phyloP scores from a whole-genome alignment of 148 eudicot genomes.

The Rhododendron simsii region DNA sequence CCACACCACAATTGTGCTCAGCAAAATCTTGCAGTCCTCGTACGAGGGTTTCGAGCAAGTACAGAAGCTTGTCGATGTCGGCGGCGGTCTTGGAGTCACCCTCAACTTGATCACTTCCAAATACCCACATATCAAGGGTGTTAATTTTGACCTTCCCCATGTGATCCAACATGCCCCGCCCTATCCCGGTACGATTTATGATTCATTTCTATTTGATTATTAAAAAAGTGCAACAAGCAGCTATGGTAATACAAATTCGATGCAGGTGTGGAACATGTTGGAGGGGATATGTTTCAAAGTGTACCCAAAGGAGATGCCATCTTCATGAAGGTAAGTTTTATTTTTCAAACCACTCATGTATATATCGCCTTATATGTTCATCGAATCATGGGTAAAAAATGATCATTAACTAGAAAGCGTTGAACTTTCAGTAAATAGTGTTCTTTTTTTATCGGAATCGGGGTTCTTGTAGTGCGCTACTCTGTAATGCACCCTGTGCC shows the following conservation, averaged over 20 bases:
- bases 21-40: constrained; percentile 41
- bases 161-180: constrained; percentile 68
- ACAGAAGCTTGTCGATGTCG: constrained; percentile 56
- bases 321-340: not conserved
- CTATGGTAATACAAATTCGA: not conserved
- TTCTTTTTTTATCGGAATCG: no score
- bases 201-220: not conserved
- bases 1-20: constrained; percentile 62
- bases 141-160: constrained; percentile 71
- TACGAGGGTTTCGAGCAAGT: constrained; percentile 60
- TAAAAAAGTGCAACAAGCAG: not conserved
- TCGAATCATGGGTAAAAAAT: not conserved
- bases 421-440: not conserved
- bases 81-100: constrained; percentile 68
- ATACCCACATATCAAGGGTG: constrained; percentile 55
- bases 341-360: not conserved
- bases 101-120: constrained; percentile 62
- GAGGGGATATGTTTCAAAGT: not conserved
- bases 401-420: not conserved
- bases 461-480: no score
- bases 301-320: not conserved
- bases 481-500: no score
- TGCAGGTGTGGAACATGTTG: not conserved
- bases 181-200: constrained; percentile 30
- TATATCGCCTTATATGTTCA: not conserved